Evolutionary conservation across 305 asterid species (phyloP).

Genomic region (Fraxinus latifolia): DNA sequence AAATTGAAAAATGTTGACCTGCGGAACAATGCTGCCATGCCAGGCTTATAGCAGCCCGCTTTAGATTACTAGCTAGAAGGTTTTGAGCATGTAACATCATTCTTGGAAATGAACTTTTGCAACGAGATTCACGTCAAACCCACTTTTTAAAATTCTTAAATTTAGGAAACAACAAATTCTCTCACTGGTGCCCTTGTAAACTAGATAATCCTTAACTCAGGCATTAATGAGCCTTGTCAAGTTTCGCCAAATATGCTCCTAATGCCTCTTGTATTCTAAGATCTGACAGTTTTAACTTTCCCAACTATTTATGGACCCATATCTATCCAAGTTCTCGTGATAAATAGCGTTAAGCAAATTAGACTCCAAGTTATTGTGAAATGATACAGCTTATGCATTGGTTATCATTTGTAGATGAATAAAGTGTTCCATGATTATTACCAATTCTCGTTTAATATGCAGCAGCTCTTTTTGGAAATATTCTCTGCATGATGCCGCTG

Average conservation of each 20-base stretch:
- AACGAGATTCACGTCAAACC: not conserved
- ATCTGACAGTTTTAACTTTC: not conserved
- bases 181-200: not conserved
- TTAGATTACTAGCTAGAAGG: not conserved
- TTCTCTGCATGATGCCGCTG: slow-evolving; percentile 87
- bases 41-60: not conserved
- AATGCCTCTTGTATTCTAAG: not conserved
- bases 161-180: not conserved
- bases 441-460: slow-evolving; percentile 27
- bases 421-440: slow-evolving; percentile 2
- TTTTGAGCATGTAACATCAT: not conserved
- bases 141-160: not conserved
- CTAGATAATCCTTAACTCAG: not conserved
- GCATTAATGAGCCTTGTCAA: not conserved
- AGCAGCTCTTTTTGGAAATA: slow-evolving; percentile 78
- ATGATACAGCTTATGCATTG: not conserved
- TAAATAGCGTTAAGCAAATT: not conserved
- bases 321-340: not conserved
- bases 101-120: not conserved
- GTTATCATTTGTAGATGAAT: not conserved
- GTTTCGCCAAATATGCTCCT: not conserved
- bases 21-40: not conserved
- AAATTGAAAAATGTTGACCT: not conserved
- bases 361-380: not conserved
- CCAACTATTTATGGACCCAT: not conserved